Conservation (phyloP, 2,329 filamentous ascomycete species). For the Pseudocercospora vitis region DNA sequence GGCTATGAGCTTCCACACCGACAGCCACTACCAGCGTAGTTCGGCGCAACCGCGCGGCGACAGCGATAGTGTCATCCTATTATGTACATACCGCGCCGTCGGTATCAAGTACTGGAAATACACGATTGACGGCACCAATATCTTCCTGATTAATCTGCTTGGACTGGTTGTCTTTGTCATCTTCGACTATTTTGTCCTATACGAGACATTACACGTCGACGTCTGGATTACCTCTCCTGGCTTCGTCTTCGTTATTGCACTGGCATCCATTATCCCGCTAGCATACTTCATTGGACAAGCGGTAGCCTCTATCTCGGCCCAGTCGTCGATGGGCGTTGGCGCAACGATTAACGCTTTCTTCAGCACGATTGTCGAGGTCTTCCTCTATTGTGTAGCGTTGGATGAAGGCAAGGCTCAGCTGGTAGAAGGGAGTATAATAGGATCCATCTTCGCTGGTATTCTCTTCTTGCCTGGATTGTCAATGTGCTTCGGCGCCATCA, state of each 20-base stretch:
- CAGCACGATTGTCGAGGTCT: constrained; percentile 95
- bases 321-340: constrained; percentile 96
- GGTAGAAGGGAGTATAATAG: constrained; percentile 94
- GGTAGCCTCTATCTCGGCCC: constrained; percentile 95
- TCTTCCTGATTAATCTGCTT: constrained; percentile 97
- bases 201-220: constrained; percentile 66
- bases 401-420: constrained; percentile 88
- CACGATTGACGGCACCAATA: constrained; percentile 96
- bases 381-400: constrained; percentile 91
- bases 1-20: constrained; percentile 88
- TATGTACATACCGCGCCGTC: constrained; percentile 96
- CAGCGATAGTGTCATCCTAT: constrained; percentile 68
- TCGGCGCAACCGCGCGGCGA: constrained; percentile 55
- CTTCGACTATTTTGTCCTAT: constrained; percentile 82
- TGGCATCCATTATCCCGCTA: constrained; percentile 91
- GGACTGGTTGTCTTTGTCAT: constrained; percentile 92
- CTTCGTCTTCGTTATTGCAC: constrained; percentile 77
- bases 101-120: constrained; percentile 99
- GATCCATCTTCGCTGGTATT: constrained; percentile 96
- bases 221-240: constrained; percentile 76
- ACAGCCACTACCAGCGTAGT: constrained; percentile 69
- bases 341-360: constrained; percentile 98
- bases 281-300: constrained; percentile 99
- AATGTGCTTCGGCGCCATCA: constrained; percentile 98
- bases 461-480: constrained; percentile 91